Conservation (phyloP, 2,329 filamentous ascomycete genomes). For the Lachnellula hyalina region DNA sequence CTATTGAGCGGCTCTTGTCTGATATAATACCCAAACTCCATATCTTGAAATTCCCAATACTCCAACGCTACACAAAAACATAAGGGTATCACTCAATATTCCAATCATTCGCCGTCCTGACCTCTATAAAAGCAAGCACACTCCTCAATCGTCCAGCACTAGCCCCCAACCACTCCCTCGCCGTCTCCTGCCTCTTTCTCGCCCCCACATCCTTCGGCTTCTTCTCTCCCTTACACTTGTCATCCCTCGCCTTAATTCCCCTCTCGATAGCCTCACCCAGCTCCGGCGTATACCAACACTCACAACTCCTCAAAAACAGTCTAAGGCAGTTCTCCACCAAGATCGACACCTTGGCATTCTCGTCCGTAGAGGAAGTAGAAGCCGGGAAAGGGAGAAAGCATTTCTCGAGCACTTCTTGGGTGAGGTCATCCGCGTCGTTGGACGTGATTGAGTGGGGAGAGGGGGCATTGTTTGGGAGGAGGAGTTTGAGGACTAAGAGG, state of each 20-base stretch:
- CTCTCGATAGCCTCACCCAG: constrained; percentile 43
- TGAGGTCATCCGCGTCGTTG: constrained; percentile 38
- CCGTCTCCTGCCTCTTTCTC: constrained; percentile 26
- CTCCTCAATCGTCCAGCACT: constrained; percentile 32
- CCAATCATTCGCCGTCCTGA: neutral
- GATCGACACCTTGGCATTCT: constrained; percentile 54
- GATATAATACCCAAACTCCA: too few species aligned
- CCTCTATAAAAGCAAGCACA: constrained; percentile 18
- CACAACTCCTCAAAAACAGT: constrained; percentile 36
- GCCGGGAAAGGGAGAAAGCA: constrained; percentile 51
- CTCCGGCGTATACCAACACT: constrained; percentile 17
- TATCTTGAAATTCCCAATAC: too few species aligned
- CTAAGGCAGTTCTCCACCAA: constrained; percentile 48
- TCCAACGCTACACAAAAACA: too few species aligned
- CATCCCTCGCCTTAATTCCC: constrained; percentile 47
- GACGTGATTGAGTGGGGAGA: constrained; percentile 30
- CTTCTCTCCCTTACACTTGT: constrained; percentile 39
- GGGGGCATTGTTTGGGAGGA: constrained; percentile 37
- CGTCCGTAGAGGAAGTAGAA: constrained; percentile 39
- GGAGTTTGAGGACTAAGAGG: constrained; percentile 45
- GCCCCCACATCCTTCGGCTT: constrained; percentile 35
- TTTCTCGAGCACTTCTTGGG: constrained; percentile 43
- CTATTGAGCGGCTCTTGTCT: too few species aligned
- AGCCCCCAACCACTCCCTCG: constrained; percentile 20
- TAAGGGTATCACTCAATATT: neutral